Evolutionary conservation across 352 stramenopile genomes (phyloP).

Genomic region (Pythium periplocum): DNA sequence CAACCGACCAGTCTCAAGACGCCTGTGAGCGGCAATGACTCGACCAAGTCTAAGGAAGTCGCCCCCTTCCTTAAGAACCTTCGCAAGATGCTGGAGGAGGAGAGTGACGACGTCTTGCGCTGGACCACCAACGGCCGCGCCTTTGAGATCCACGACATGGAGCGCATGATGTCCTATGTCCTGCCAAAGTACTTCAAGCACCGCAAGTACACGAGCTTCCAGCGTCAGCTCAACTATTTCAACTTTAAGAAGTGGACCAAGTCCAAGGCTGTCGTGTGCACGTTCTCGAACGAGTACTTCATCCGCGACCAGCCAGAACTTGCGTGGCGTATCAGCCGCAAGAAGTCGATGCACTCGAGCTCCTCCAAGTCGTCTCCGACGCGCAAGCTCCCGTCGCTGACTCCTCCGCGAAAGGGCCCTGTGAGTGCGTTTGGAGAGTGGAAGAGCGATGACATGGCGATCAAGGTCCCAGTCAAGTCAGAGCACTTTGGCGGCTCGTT

Average conservation of each 20-base stretch:
- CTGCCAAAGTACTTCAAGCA: constrained; percentile 86
- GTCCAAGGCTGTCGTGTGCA: constrained; percentile 68
- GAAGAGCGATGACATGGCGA: constrained; percentile 19
- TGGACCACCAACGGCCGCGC: constrained; percentile 57
- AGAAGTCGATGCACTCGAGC: constrained; percentile 37
- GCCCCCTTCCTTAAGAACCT: constrained; percentile 55
- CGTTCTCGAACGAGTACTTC: constrained; percentile 71
- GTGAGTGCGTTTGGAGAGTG: constrained; percentile 5
- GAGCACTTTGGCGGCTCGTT: constrained; percentile 17
- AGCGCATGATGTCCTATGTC: constrained; percentile 49
- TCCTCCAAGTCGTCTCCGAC: constrained; percentile 4
- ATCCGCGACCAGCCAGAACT: constrained; percentile 51
- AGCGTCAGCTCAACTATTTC: constrained; percentile 86
- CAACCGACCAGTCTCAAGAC: too few species aligned
- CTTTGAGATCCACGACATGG: constrained; percentile 83
- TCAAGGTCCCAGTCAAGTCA: constrained; percentile 22
- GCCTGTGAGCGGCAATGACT: not conserved
- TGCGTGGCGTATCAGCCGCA: constrained; percentile 56
- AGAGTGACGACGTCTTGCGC: constrained; percentile 34
- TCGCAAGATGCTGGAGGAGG: constrained; percentile 45
- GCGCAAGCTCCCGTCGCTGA: constrained; percentile 2
- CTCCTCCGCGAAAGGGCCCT: not conserved
- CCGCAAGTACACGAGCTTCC: constrained; percentile 84
- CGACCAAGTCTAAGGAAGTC: constrained; percentile 20
- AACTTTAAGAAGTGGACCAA: constrained; percentile 77